Evolutionary conservation across 768 basidiomycete genomes (phyloP).

Genomic region (Boletus sp.): DNA sequence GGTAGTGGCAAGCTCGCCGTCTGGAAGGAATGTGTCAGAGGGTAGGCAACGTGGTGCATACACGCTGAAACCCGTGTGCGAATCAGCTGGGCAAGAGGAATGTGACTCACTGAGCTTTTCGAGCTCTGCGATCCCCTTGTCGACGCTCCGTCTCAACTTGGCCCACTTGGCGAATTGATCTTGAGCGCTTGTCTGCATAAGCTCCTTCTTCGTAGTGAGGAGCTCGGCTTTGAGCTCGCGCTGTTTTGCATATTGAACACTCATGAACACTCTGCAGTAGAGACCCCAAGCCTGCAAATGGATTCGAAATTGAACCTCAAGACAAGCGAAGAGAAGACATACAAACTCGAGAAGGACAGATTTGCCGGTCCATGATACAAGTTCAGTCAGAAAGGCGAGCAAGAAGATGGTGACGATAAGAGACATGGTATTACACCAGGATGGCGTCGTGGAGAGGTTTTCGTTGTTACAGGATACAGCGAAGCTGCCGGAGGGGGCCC

Average conservation of each 20-base stretch:
- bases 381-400: constrained; percentile 77
- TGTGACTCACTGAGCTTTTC: constrained; percentile 83
- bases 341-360: constrained; percentile 80
- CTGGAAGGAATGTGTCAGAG: constrained; percentile 39
- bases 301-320: constrained; percentile 2
- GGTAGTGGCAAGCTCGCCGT: constrained; percentile 58
- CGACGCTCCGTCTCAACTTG: constrained; percentile 82
- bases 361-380: constrained; percentile 87
- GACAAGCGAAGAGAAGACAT: constrained; percentile 31
- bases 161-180: constrained; percentile 99
- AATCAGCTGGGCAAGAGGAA: neutral
- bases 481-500: neutral
- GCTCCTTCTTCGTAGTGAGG: constrained; percentile 75
- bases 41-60: neutral
- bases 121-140: constrained; percentile 87
- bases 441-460: neutral
- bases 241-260: constrained; percentile 54
- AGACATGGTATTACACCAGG: constrained; percentile 48
- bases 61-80: neutral
- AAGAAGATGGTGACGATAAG: constrained; percentile 79
- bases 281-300: constrained; percentile 62
- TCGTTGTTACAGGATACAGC: constrained; percentile 7
- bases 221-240: constrained; percentile 75
- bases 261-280: constrained; percentile 65
- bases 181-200: constrained; percentile 87